A percentile compares a stretch with the other conserved stretches of the same genome.
Conservation (phyloP, 2,329 filamentous ascomycete genomes). For the Plenodomus lindquistii region DNA sequence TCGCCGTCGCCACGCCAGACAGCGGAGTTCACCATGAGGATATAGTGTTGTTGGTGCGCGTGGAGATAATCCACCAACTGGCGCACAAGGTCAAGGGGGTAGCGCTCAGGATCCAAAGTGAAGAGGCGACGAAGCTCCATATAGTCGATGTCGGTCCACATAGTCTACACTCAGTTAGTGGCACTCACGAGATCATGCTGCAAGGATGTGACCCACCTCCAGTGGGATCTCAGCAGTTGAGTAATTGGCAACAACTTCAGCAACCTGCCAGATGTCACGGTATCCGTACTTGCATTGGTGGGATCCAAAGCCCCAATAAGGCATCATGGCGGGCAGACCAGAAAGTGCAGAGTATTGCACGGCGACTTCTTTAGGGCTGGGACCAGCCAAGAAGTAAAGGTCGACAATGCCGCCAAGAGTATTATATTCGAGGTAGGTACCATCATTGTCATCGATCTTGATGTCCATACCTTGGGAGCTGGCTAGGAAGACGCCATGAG, state of each 20-base stretch:
- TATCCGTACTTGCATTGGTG: slow-evolving; percentile 57
- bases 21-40: slow-evolving; percentile 79
- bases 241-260: slow-evolving; percentile 69
- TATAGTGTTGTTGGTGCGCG: slow-evolving; percentile 67
- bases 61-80: slow-evolving; percentile 70
- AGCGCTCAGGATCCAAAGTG: slow-evolving; percentile 66
- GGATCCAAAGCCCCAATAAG: slow-evolving; percentile 58
- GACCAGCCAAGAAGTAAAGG: slow-evolving; percentile 58
- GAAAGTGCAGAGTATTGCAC: slow-evolving; percentile 54
- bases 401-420: slow-evolving; percentile 79
- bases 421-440: slow-evolving; percentile 78
- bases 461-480: slow-evolving; percentile 65
- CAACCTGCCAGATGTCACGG: slow-evolving; percentile 63
- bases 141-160: slow-evolving; percentile 76
- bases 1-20: slow-evolving; percentile 53
- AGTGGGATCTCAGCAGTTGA: slow-evolving; percentile 63
- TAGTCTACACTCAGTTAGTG: slow-evolving; percentile 58
- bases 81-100: slow-evolving; percentile 63
- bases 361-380: slow-evolving; percentile 51
- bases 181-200: neutral
- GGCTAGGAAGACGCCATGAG: slow-evolving; percentile 43
- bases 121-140: slow-evolving; percentile 66
- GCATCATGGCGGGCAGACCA: slow-evolving; percentile 52
- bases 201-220: slow-evolving; percentile 17
- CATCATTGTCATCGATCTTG: slow-evolving; percentile 67